Conservation (phyloP, 75 land plant genomes). For the Gnetum montanum region DNA sequence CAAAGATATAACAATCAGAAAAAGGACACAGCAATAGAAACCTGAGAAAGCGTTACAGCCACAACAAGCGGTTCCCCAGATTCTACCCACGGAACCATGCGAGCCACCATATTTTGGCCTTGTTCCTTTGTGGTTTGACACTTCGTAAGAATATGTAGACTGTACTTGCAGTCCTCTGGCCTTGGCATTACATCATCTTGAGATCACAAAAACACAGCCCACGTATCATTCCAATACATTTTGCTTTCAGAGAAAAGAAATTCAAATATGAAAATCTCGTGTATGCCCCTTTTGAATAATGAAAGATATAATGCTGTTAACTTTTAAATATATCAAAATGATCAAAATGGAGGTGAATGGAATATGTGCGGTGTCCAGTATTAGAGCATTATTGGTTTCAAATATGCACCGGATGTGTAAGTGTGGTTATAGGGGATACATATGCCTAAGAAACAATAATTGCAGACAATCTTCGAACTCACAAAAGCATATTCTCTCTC, state of each 20-base stretch:
- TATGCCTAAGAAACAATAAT: too few relatives aligned
- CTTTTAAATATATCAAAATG: too few relatives aligned
- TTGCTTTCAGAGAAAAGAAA: neutral
- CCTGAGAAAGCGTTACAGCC: constrained; percentile 77
- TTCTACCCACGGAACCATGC: constrained; percentile 53
- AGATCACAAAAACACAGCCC: neutral
- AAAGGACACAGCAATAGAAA: too few relatives aligned
- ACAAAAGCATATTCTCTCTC: too few relatives aligned
- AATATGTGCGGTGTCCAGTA: too few relatives aligned
- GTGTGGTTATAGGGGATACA: too few relatives aligned
- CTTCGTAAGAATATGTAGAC: constrained; percentile 74
- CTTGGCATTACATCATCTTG: constrained; percentile 41
- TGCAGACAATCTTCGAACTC: too few relatives aligned
- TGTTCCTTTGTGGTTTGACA: constrained; percentile 48
- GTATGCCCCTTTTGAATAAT: neutral
- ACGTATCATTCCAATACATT: neutral
- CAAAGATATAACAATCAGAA: too few relatives aligned
- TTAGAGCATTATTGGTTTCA: too few relatives aligned
- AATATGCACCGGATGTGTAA: too few relatives aligned
- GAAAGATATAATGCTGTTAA: too few relatives aligned
- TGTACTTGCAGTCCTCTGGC: constrained; percentile 57
- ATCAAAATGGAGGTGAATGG: too few relatives aligned
- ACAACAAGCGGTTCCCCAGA: constrained; percentile 88
- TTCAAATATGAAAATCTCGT: neutral
- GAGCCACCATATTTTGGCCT: constrained; percentile 27